phyloP scores from a whole-genome alignment of 805 yeast species.

The Schwanniomyces pseudopolymorphus region DNA sequence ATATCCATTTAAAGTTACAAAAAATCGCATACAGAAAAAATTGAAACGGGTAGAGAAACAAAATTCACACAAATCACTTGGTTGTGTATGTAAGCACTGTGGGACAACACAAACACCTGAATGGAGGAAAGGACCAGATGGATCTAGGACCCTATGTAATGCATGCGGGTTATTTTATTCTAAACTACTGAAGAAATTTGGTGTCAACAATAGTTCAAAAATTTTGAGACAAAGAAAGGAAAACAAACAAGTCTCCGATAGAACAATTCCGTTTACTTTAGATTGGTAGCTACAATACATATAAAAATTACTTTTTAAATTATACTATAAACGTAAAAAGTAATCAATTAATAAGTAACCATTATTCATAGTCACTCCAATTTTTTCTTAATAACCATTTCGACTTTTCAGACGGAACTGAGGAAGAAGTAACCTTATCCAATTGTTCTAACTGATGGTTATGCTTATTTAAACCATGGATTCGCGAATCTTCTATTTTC shows the following conservation, averaged over 20 bases:
- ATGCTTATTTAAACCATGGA: background rate
- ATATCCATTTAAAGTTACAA: background rate
- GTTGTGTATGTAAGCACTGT: slow-evolving; percentile 35
- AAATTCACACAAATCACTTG: background rate
- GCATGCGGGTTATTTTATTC: slow-evolving; percentile 81
- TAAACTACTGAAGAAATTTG: slow-evolving; percentile 56
- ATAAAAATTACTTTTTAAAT: background rate
- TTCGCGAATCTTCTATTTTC: background rate
- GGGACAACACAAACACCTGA: slow-evolving; percentile 68
- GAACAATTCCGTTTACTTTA: slow-evolving; percentile 8
- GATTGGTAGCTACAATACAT: background rate
- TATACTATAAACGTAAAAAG: background rate
- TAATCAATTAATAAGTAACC: background rate
- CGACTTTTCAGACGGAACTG: slow-evolving; percentile 21
- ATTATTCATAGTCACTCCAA: slow-evolving; percentile 26
- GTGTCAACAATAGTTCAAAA: slow-evolving; percentile 42
- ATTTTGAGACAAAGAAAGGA: slow-evolving; percentile 23
- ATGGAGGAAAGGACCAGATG: slow-evolving; percentile 83
- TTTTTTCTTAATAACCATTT: slow-evolving; percentile 27
- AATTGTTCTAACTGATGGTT: background rate
- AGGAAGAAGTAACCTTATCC: slow-evolving; percentile 14
- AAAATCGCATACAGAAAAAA: background rate
- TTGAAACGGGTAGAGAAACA: background rate
- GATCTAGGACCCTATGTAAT: slow-evolving; percentile 73
- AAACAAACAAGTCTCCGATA: slow-evolving; percentile 3